Conservation (phyloP, 2,329 filamentous ascomycete genomes). For the Orbilia blumenaviensis region DNA sequence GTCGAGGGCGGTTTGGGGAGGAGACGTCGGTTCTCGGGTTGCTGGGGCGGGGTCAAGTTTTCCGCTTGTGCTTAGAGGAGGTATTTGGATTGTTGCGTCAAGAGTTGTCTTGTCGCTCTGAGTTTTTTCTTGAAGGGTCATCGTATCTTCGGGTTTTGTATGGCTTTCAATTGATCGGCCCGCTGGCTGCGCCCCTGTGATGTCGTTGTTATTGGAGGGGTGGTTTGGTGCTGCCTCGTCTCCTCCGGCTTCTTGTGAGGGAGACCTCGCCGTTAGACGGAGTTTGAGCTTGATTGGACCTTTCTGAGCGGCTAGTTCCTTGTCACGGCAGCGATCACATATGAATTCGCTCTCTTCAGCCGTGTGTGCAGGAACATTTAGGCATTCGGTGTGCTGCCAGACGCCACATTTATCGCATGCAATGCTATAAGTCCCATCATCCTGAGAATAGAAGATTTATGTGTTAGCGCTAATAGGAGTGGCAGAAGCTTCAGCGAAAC, state of each 20-base stretch:
- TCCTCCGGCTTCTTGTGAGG: constrained; percentile 57
- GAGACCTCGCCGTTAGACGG: constrained; percentile 60
- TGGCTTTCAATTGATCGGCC: too few species aligned
- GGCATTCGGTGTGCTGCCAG: constrained; percentile 96
- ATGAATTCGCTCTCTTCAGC: constrained; percentile 86
- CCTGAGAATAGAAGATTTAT: constrained; percentile 63
- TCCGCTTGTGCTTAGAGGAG: too few species aligned
- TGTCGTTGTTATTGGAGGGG: not conserved
- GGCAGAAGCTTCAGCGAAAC: not conserved
- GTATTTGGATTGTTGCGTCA: too few species aligned
- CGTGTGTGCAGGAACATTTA: constrained; percentile 78
- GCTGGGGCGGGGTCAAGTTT: too few species aligned
- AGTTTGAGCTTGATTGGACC: constrained; percentile 66
- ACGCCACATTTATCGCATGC: constrained; percentile 93
- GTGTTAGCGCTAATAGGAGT: not conserved
- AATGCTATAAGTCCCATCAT: constrained; percentile 92
- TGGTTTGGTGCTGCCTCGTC: not conserved
- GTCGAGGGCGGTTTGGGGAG: too few species aligned
- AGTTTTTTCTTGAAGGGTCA: too few species aligned
- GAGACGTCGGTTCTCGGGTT: too few species aligned
- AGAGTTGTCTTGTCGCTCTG: too few species aligned
- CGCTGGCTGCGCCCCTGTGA: too few species aligned
- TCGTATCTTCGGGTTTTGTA: too few species aligned
- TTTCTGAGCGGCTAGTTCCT: constrained; percentile 64
- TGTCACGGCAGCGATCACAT: constrained; percentile 75